phyloP scores from a whole-genome alignment of 1,284 basidiomycete species.

The Ustilago esculenta region DNA sequence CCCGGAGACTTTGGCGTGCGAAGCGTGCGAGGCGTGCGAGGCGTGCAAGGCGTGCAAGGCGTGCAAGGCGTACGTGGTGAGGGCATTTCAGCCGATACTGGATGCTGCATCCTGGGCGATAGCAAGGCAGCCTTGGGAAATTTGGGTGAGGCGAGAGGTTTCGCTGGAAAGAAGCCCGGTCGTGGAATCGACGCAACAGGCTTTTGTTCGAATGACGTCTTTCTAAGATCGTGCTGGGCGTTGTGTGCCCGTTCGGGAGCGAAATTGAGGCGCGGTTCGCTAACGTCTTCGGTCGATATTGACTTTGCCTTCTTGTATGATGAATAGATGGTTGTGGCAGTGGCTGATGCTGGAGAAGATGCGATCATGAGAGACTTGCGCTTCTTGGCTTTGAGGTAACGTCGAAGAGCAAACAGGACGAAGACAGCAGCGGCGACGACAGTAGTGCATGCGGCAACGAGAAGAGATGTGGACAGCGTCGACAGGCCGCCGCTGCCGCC shows the following conservation, averaged over 20 bases:
- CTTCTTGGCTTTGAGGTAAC: slow-evolving; percentile 30
- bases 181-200: slow-evolving; percentile 23
- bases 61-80: slow-evolving; percentile 17
- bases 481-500: slow-evolving; percentile 20
- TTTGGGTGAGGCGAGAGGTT: slow-evolving; percentile 26
- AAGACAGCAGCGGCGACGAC: slow-evolving; percentile 38
- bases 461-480: slow-evolving; percentile 41
- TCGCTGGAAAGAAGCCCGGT: slow-evolving; percentile 13
- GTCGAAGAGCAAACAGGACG: slow-evolving; percentile 33
- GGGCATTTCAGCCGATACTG: slow-evolving; percentile 10
- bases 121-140: slow-evolving; percentile 34
- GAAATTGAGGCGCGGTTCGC: slow-evolving; percentile 30
- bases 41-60: slow-evolving; percentile 21
- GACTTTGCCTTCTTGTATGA: slow-evolving; percentile 31
- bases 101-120: slow-evolving; percentile 37
- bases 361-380: slow-evolving; percentile 17
- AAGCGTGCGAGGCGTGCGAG: no score
- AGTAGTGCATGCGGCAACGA: slow-evolving; percentile 39
- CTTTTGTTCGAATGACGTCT: slow-evolving; percentile 34
- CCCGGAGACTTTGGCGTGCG: slow-evolving; percentile 37
- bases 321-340: slow-evolving; percentile 28
- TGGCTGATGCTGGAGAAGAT: slow-evolving; percentile 6
- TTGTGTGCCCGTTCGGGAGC: slow-evolving; percentile 35
- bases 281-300: slow-evolving; percentile 32
- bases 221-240: slow-evolving; percentile 20